These are phyloP conservation scores for Hirschfeldia incana DNA, from an alignment of 345 rosid genomes.

Conservation along the genomic window DNA sequence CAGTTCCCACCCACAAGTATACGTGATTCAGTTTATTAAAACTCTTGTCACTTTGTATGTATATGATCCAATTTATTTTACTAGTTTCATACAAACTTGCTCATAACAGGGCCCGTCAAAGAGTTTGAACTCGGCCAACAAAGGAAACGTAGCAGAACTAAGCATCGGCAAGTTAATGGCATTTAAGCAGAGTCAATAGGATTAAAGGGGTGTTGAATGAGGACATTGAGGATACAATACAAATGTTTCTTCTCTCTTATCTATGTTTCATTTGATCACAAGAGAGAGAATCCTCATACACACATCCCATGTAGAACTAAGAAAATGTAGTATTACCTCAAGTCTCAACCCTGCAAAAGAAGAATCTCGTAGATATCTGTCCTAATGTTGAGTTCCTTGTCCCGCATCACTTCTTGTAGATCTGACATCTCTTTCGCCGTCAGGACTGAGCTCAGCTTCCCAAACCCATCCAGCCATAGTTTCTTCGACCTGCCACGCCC, in stretches of 20 bases:
- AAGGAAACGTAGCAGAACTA: not conserved
- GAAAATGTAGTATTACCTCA: not conserved
- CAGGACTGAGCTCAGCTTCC: constrained; percentile 56
- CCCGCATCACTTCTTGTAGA: constrained; percentile 96
- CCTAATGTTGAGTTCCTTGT: constrained; percentile 86
- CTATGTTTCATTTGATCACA: not conserved
- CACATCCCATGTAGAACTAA: not conserved
- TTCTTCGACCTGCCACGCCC: constrained; percentile 68
- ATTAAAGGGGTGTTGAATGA: not conserved
- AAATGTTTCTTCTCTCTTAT: not conserved
- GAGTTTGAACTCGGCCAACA: not conserved
- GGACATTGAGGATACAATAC: not conserved
- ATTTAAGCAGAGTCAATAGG: not conserved
- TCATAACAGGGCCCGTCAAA: not conserved
- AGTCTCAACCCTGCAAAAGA: constrained; percentile 60
- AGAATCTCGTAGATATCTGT: constrained; percentile 98
- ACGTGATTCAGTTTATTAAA: not conserved
- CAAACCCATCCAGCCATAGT: constrained; percentile 93
- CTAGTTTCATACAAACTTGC: not conserved
- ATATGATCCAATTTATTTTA: not conserved
- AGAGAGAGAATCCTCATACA: not conserved
- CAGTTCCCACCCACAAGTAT: not conserved
- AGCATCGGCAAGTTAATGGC: not conserved
- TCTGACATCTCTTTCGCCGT: constrained; percentile 85
- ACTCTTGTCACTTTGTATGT: not conserved